Base-by-base conservation (phyloP, 257 asterid species). In the Sherardia arvensis region DNA sequence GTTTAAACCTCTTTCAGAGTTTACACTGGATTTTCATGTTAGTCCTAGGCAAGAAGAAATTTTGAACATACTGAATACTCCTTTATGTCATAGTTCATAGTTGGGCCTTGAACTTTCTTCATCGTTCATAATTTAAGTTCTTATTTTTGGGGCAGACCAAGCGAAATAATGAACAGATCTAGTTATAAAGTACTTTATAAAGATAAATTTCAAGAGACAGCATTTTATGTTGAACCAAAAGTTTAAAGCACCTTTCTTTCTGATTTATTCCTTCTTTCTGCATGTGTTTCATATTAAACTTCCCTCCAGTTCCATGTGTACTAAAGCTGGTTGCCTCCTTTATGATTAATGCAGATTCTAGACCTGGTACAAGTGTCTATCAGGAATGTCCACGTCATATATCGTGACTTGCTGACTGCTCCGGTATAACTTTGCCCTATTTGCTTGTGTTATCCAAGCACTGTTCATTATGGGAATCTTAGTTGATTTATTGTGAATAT, bases 331-430 rank as follows among this genome's bases (percentile, higher is more conserved):
- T 59, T 53, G 71, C 23, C 68, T 59, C 59, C 62, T 73, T 65
- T 68, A 76, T 72, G 62, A 20, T 58, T 69, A 53, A 59, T 64
- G 62, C 82, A 91, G 98, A 85, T 89, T 83, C 97, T 92, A 56
- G 98, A 92, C 69, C 79, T 90, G 86, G 87, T 92, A 74, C 98
- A 92, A 80, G 84, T 92, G 59, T 85, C 98, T 59, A 78, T 89
- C 77, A 82, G 87, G 78, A 85, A 89, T 73, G 86, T 92, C 66
- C 95, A 89, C 65, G 71, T 89, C 75, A 85, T 83, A 61, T 92
- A 81, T 64, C 74, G 72, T 18, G 95, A 89, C 71, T 67, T 70
- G 61, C 67, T 73, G 68, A 74, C 76, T 53, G 75, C 65, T 30
- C 77, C 73, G 93, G 98, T 91, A 83, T 60, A 79, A 30, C 65